A percentile compares a stretch with the other conserved stretches of the same genome.
Evolutionary conservation across 2,329 filamentous ascomycete genomes (phyloP).

Genomic region (Colletotrichum lindemuthianum): DNA sequence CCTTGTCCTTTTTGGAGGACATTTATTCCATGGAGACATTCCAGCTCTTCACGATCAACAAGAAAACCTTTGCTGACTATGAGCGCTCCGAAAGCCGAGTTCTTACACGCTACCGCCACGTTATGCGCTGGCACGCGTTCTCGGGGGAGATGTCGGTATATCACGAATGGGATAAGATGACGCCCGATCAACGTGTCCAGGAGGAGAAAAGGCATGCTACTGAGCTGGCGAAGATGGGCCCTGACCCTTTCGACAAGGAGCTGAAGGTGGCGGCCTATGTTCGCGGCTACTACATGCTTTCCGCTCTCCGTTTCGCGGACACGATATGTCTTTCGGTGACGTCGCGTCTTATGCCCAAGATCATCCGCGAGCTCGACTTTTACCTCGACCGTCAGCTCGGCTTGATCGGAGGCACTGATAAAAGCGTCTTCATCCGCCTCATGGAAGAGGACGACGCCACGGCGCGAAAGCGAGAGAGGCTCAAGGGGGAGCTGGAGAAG

Average conservation of each 20-base stretch:
- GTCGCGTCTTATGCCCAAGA: conserved; percentile 58
- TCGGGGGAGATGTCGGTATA: conserved; percentile 41
- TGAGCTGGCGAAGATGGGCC: conserved; percentile 59
- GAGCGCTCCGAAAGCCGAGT: conserved; percentile 56
- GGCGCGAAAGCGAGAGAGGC: conserved; percentile 50
- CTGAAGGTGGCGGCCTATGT: conserved; percentile 71
- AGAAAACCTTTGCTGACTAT: conserved; percentile 57
- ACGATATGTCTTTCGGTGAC: conserved; percentile 57
- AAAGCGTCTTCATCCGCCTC: conserved; percentile 50
- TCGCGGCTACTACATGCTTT: conserved; percentile 75
- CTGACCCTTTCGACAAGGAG: conserved; percentile 69
- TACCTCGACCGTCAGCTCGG: conserved; percentile 58
- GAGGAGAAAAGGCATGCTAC: conserved; percentile 55
- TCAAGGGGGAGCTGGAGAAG: conserved; percentile 57
- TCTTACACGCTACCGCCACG: conserved; percentile 59
- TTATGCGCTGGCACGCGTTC: conserved; percentile 58
- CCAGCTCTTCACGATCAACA: conserved; percentile 68
- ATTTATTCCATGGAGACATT: conserved; percentile 64
- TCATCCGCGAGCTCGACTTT: conserved; percentile 51
- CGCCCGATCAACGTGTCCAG: conserved; percentile 56
- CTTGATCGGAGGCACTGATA: conserved; percentile 44
- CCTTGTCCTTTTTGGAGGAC: conserved; percentile 50
- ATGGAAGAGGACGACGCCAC: conserved; percentile 61
- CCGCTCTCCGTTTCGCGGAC: conserved; percentile 72
- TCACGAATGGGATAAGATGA: conserved; percentile 56